Base-by-base conservation (phyloP, 2,329 filamentous ascomycete species). In the Aspergillus pseudonomiae region DNA sequence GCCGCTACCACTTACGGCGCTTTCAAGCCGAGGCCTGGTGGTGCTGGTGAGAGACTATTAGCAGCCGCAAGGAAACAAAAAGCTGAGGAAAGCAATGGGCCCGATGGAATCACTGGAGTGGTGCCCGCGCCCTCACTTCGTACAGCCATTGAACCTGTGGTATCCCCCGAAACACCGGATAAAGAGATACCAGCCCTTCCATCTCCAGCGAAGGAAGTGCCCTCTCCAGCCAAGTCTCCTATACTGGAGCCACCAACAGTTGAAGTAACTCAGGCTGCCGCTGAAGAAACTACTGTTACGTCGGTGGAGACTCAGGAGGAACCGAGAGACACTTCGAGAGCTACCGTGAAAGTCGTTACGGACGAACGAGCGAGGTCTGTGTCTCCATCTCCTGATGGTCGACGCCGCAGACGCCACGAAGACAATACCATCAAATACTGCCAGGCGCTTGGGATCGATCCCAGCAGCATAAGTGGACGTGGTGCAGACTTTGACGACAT, bases 91-190 rank as follows among this genome's bases (percentile, higher is more conserved):
- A 86, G 90, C 28, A 6, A 55, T 39, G 93, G 91, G 6, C 91
- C 93, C 7, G 94, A 97, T 79, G 94, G 94, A 2, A 96, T 97
- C 67, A 96, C 90, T 14, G 87, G 90, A 45, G 94, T 97, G 43
- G 91, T 97, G 26, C 92, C 92, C 28, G 91, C 93, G 4, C 93
- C 94, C 12, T 79, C 83, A 19, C 70, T 81, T 50, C 78, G 79
- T 61, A 76, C 77, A 12, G 83, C 84, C 59, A 73, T 74, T 45
- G 68, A 73, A 24, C 76, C 70, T 52, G 72, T 70, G 21, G 65
- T 73, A 16, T 65, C 72, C 6, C 68, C 73, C n/a, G 72, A 73
- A 41, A 70, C 70, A 6, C 65, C 76, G 24, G 70, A 77, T 46
- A 76, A 61, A 50, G 72, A 79, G 63, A 63, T 66, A 21, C 62